Percentiles rank a stretch among this genome's conserved stretches.
These are phyloP conservation scores for Coemansia sp. DNA, from an alignment of 192 early-diverging fungal genomes.

Conservation along the genomic window DNA sequence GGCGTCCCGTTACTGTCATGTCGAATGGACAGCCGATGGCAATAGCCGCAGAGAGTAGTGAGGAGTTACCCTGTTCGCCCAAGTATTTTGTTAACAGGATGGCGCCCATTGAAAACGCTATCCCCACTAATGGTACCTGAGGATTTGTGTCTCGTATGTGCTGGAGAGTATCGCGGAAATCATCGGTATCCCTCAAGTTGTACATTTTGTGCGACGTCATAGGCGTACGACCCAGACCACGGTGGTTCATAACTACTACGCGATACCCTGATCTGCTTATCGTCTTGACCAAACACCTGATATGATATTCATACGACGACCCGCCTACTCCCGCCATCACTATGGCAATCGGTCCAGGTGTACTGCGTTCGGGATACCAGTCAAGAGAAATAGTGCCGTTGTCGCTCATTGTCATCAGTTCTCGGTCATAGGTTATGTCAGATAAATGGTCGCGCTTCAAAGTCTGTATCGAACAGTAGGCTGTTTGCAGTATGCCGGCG, in stretches of 20 bases:
- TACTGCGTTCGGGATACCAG: constrained; percentile 65
- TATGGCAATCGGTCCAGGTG: constrained; percentile 68
- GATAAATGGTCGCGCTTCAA: constrained; percentile 21
- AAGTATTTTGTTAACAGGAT: constrained; percentile 85
- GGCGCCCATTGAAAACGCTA: constrained; percentile 85
- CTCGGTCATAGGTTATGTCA: constrained; percentile 26
- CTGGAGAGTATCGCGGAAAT: constrained; percentile 32
- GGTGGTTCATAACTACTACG: constrained; percentile 59
- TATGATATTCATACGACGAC: constrained; percentile 81
- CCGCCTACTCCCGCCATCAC: constrained; percentile 85
- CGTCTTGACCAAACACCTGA: constrained; percentile 66
- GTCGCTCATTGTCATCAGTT: constrained; percentile 63
- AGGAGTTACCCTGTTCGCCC: constrained; percentile 71
- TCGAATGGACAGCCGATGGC: constrained; percentile 81
- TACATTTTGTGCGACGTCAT: constrained; percentile 63
- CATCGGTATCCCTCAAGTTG: constrained; percentile 72
- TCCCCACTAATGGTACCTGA: constrained; percentile 65
- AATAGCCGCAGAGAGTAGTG: constrained; percentile 65
- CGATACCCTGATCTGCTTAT: constrained; percentile 56
- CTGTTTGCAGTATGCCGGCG: constrained; percentile 75
- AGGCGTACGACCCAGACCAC: constrained; percentile 14
- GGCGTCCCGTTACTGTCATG: constrained; percentile 48
- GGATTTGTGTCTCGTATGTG: constrained; percentile 51
- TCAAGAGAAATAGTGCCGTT: constrained; percentile 80
- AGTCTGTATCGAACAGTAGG: constrained; percentile 37